Conservation (phyloP, 2,329 filamentous ascomycete species). For the Penicillium nordicum region DNA sequence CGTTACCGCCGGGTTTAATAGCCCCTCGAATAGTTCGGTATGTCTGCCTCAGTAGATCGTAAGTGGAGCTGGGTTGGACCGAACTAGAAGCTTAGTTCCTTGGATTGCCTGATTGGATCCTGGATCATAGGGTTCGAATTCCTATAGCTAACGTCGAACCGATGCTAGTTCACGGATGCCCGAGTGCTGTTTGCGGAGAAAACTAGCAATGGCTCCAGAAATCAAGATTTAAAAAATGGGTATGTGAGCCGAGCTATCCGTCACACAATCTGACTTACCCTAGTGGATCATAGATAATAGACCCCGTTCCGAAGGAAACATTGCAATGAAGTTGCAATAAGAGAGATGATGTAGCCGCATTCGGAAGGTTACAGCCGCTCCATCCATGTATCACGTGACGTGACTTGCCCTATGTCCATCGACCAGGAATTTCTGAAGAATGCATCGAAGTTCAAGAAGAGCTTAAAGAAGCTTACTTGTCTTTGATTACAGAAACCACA, state of each 20-base stretch:
- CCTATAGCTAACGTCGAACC: constrained; percentile 2
- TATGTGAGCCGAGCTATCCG: not conserved
- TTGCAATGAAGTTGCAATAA: constrained; percentile 10
- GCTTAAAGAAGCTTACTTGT: not conserved
- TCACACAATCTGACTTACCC: not conserved
- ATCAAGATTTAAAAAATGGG: not conserved
- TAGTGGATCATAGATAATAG: not conserved
- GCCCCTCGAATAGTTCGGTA: not conserved
- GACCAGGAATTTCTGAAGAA: not conserved
- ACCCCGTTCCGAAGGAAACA: not conserved
- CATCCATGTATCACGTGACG: constrained; percentile 14
- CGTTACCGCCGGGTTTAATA: constrained; percentile 14
- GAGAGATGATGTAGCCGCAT: constrained; percentile 10
- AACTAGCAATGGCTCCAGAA: not conserved
- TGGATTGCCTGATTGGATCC: not conserved
- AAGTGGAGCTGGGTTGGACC: not conserved
- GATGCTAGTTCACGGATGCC: constrained; percentile 1
- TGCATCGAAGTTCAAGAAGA: not conserved
- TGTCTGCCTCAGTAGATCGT: not conserved
- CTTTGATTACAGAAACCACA: not conserved
- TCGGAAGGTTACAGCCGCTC: constrained; percentile 23
- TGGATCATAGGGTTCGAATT: not conserved
- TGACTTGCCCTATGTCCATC: not conserved
- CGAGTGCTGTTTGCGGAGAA: constrained; percentile 18
- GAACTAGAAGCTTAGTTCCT: not conserved